Percentiles rank a stretch among this genome's conserved stretches.
Evolutionary conservation across 805 yeast genomes (phyloP).

Genomic region (Saccharomycopsis malanga): DNA sequence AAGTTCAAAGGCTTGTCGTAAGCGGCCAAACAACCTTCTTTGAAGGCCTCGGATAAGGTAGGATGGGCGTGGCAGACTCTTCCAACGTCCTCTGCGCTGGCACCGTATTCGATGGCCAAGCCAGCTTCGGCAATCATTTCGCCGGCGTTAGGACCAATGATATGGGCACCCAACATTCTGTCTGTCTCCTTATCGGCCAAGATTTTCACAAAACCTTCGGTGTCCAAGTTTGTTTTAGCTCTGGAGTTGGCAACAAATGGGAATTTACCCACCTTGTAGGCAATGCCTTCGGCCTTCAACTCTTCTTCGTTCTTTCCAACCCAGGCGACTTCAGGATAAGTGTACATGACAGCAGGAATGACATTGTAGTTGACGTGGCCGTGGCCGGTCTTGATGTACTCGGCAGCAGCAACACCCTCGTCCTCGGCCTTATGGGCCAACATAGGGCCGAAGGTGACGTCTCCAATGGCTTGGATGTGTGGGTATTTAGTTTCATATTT

Average conservation of each 20-base stretch:
- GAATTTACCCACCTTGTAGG: conserved; percentile 94
- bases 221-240: conserved; percentile 95
- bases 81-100: conserved; percentile 94
- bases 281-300: conserved; percentile 84
- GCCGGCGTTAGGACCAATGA: conserved; percentile 97
- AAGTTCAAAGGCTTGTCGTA: conserved; percentile 88
- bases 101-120: conserved; percentile 97
- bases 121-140: conserved; percentile 99
- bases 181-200: conserved; percentile 96
- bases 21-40: conserved; percentile 94
- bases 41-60: conserved; percentile 94
- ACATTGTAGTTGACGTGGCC: conserved; percentile 98
- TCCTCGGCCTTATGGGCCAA: conserved; percentile 99
- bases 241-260: conserved; percentile 98
- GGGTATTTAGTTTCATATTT: conserved; percentile 88
- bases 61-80: conserved; percentile 99
- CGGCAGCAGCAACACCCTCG: conserved; percentile 98
- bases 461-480: conserved; percentile 96
- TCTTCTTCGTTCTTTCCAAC: conserved; percentile 95
- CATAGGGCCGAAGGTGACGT: conserved; percentile 98
- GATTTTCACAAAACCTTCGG: conserved; percentile 96
- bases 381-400: conserved; percentile 84
- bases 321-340: conserved; percentile 99
- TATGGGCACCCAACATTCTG: conserved; percentile 92
- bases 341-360: conserved; percentile 98